These are phyloP conservation scores for Silene latifolia DNA, from an alignment of 148 eudicot species.

Conservation along the genomic window DNA sequence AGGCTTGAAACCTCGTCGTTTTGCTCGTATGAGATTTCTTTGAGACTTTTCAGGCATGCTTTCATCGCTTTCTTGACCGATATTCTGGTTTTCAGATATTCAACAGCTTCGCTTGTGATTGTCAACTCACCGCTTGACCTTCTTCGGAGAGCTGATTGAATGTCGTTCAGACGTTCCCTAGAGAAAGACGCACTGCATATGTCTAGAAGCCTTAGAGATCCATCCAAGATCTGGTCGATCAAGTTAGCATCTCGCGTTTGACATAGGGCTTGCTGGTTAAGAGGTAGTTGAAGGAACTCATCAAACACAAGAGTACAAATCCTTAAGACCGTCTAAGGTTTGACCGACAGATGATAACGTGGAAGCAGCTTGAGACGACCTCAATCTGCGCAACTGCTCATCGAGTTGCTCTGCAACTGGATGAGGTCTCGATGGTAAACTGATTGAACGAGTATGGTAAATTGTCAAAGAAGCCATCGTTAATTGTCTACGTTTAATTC, in stretches of 20 bases:
- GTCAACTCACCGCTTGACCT: constrained; percentile 17
- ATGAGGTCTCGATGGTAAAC: constrained; percentile 37
- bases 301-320: constrained; percentile 24
- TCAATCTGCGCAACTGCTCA: constrained; percentile 30
- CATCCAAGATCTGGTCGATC: constrained; percentile 26
- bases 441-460: constrained; percentile 33
- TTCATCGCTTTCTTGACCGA: constrained; percentile 24
- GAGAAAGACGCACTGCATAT: constrained; percentile 18
- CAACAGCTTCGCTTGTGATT: constrained; percentile 19
- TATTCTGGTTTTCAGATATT: constrained; percentile 18
- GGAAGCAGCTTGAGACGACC: constrained; percentile 33
- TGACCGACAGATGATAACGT: constrained; percentile 34
- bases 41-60: constrained; percentile 17
- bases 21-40: background rate
- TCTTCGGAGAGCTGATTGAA: constrained; percentile 30
- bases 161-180: constrained; percentile 28
- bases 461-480: constrained; percentile 29
- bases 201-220: constrained; percentile 33
- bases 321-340: constrained; percentile 30
- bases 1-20: background rate
- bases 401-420: constrained; percentile 25
- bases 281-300: constrained; percentile 18
- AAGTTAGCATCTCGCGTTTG: background rate
- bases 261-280: constrained; percentile 19
- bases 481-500: background rate